Evolutionary conservation across 2,329 filamentous ascomycete species (phyloP).

Genomic region (Sarocladium strictum): DNA sequence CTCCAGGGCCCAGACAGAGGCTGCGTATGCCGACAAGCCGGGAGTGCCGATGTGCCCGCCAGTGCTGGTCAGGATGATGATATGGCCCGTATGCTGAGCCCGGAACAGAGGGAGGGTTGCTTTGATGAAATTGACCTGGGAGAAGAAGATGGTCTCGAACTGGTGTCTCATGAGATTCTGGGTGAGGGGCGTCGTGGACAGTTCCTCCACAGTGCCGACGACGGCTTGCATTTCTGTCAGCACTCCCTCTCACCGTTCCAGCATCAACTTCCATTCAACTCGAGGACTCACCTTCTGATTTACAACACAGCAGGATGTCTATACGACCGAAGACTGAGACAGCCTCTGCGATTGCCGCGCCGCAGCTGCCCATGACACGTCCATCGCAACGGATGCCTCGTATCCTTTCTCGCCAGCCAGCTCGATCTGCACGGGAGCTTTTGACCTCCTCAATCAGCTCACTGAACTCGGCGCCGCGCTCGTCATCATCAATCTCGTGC

Average conservation of each 20-base stretch:
- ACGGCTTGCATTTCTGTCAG: constrained; percentile 50
- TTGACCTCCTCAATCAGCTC: constrained; percentile 68
- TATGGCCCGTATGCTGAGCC: constrained; percentile 75
- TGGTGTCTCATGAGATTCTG: constrained; percentile 80
- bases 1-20: constrained; percentile 90
- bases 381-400: constrained; percentile 59
- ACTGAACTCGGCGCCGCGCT: constrained; percentile 72
- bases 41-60: constrained; percentile 91
- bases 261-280: too few relatives aligned
- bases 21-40: constrained; percentile 83
- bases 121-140: constrained; percentile 93
- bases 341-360: constrained; percentile 81
- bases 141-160: constrained; percentile 93
- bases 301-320: constrained; percentile 86
- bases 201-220: constrained; percentile 85
- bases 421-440: constrained; percentile 53
- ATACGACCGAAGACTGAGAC: constrained; percentile 78
- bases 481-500: constrained; percentile 69
- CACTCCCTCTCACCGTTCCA: too few relatives aligned
- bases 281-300: constrained; percentile 62
- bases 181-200: constrained; percentile 66
- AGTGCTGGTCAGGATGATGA: constrained; percentile 83
- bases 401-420: constrained; percentile 77
- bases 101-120: constrained; percentile 76
- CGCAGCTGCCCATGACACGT: constrained; percentile 62